Base-by-base conservation (phyloP, 225 moss, liverwort and hornwort species). In the Neckera pumila region DNA sequence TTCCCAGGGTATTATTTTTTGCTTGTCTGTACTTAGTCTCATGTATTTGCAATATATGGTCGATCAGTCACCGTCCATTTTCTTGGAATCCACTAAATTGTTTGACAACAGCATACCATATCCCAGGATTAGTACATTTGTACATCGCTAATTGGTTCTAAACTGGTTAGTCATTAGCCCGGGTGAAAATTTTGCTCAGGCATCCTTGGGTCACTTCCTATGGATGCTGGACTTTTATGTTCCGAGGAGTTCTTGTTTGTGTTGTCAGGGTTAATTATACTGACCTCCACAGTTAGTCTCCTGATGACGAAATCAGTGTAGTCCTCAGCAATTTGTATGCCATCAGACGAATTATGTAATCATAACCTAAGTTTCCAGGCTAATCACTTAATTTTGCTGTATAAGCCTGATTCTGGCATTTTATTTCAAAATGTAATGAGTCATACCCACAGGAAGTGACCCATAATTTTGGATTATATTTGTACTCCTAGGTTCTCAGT, bases 1-100 rank as follows among this genome's bases (percentile, higher is more conserved):
- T 91, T 77, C 88, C 88, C 57, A 89, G 86, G 91, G 93, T 91
- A 91, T 60, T 53, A 4, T 61, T 34, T 81, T 43, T 31, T 74
- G 9, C 61, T 88, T 80, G 43, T 78, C 13, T 75, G 30, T 56
- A 26, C 80, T 73, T 36, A 54, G 70, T 34, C 62, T 11, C 84
- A 40, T 85, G 56, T 56, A 49, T n/a, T 84, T 89, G 58, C 81
- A 47, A 42, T 47, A 25, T 81, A 40, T 74, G 83, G 56, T 79
- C 26, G 83, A 47, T 79, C 26, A n/a, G 61, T 86, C 76, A 57
- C 53, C 43, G 43, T 79, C 83, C 20, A 78, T 79, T 79, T 80
- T 53, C 61, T 80, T 54, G 65, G 54, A 90, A 82, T 87, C 19
- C 25, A 47, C 58, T 42, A 47, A 60, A 76, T 81, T 89, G 33